Conservation (phyloP, 2,329 filamentous ascomycete genomes). For the Phialophora expanda region DNA sequence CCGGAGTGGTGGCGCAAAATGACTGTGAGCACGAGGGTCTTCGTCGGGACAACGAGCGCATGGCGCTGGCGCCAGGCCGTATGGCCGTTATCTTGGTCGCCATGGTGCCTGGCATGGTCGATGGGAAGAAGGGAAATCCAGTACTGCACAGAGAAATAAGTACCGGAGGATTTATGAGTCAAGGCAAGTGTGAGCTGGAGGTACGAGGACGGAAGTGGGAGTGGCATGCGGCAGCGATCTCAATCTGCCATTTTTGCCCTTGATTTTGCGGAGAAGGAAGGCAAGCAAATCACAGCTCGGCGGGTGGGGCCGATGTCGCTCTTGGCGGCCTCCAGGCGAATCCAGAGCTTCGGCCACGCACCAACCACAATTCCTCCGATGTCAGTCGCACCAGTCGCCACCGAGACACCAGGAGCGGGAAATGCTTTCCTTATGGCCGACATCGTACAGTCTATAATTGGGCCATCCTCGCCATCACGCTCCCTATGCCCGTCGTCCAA, state of each 20-base stretch:
- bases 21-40: constrained; percentile 49
- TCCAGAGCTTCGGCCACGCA: constrained; percentile 7
- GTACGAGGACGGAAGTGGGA: constrained; percentile 13
- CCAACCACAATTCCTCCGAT: constrained; percentile 18
- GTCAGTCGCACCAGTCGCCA: neutral
- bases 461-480: neutral
- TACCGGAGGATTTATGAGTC: constrained; percentile 25
- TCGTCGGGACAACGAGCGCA: constrained; percentile 54
- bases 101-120: constrained; percentile 29
- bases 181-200: constrained; percentile 8
- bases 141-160: neutral
- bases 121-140: neutral
- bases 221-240: constrained; percentile 17
- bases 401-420: neutral
- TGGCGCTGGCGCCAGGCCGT: constrained; percentile 55
- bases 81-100: constrained; percentile 55
- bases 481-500: constrained; percentile 63
- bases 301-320: constrained; percentile 30
- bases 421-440: constrained; percentile 2
- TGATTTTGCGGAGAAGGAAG: constrained; percentile 21
- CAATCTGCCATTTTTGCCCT: constrained; percentile 20
- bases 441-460: neutral
- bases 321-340: constrained; percentile 22
- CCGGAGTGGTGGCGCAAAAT: constrained; percentile 54
- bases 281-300: neutral